A percentile compares a stretch with the other conserved stretches of the same genome.
These are phyloP conservation scores for Fusarium metavorans DNA, from an alignment of 2,329 filamentous ascomycete species.

Conservation along the genomic window DNA sequence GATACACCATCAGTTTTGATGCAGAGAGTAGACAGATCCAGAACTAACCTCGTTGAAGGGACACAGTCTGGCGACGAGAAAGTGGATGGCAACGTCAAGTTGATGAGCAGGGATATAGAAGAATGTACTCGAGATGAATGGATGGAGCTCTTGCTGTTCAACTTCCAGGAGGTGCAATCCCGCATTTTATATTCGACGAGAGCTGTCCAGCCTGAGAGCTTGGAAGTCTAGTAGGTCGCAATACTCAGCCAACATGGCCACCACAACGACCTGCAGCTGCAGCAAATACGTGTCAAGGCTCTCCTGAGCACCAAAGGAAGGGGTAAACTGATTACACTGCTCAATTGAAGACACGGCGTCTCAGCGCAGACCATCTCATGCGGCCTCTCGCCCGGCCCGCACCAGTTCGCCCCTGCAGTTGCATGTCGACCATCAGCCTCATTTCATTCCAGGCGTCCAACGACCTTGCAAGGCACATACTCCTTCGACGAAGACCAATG, in stretches of 20 bases:
- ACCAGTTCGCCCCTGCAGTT: neutral
- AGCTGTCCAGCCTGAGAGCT: neutral
- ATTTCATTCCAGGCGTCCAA: neutral
- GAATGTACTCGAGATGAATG: neutral
- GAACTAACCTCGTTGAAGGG: too few relatives aligned
- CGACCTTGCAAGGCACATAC: neutral
- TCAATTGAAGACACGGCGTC: neutral
- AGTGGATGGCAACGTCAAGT: neutral
- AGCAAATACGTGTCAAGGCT: neutral
- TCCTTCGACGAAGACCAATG: neutral
- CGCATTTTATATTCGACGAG: neutral
- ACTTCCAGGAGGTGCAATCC: neutral
- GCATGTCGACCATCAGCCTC: neutral
- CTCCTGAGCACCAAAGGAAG: neutral
- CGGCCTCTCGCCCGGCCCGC: neutral
- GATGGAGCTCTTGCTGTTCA: neutral
- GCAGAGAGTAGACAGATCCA: too few relatives aligned
- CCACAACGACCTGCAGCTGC: neutral
- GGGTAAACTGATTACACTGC: neutral
- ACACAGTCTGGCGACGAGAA: neutral
- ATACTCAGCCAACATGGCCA: neutral
- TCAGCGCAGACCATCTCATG: neutral
- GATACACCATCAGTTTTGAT: too few relatives aligned
- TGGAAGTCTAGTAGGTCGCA: neutral
- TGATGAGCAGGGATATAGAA: neutral